Evolutionary conservation across 2,329 filamentous ascomycete genomes (phyloP).

Genomic region (Trichoderma guizhouense): DNA sequence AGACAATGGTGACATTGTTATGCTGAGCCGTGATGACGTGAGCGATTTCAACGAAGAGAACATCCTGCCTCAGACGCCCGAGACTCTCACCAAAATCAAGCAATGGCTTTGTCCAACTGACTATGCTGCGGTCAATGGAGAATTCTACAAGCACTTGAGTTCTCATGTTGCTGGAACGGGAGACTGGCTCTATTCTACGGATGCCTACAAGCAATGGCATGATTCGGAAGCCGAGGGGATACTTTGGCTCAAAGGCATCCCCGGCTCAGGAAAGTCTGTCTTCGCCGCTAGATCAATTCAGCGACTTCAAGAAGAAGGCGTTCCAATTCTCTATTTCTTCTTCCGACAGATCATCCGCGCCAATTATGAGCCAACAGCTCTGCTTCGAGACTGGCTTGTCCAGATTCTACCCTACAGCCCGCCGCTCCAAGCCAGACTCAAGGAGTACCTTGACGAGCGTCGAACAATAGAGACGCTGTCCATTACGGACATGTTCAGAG

Average conservation of each 20-base stretch:
- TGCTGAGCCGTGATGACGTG: not conserved
- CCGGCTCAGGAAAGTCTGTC: conserved; percentile 39
- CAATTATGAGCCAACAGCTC: conserved; percentile 29
- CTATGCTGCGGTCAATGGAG: conserved; percentile 25
- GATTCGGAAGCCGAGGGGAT: conserved; percentile 15
- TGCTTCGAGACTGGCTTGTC: conserved; percentile 34
- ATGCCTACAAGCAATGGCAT: conserved; percentile 23
- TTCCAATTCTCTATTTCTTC: conserved; percentile 37
- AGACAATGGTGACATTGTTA: not conserved
- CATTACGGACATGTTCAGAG: conserved; percentile 29
- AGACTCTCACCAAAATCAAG: conserved; percentile 23
- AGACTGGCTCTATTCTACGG: conserved; percentile 19
- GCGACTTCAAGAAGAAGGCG: not conserved
- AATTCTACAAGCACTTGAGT: conserved; percentile 27
- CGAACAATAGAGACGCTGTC: conserved; percentile 4
- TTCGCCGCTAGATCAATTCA: conserved; percentile 29
- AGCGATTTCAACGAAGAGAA: conserved; percentile 1
- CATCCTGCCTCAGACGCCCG: conserved; percentile 17
- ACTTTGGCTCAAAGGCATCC: conserved; percentile 36
- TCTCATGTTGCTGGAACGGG: conserved; percentile 24
- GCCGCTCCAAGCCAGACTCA: conserved; percentile 26
- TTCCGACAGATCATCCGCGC: conserved; percentile 38
- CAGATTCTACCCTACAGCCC: conserved; percentile 33
- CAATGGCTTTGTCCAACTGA: conserved; percentile 31
- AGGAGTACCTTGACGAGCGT: conserved; percentile 13